Conservation (phyloP, 176 grass and related monocot genomes). For the Cenchrus americanus region DNA sequence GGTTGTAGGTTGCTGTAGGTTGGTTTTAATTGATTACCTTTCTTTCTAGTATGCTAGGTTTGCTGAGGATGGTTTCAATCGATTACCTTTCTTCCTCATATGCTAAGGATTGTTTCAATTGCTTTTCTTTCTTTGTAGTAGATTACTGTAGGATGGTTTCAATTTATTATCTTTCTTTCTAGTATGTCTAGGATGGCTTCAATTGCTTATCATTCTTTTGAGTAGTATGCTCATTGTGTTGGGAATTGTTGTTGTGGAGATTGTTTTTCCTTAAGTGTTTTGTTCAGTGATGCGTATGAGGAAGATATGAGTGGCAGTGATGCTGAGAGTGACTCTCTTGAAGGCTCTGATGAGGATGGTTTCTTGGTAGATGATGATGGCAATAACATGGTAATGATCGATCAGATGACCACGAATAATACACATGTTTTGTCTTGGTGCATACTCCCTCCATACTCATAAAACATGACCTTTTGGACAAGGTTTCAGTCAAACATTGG, state of each 20-base stretch:
- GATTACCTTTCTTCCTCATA: not conserved
- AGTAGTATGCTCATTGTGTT: not conserved
- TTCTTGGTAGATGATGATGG: conserved; percentile 22
- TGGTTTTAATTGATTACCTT: not conserved
- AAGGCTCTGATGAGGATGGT: conserved; percentile 59
- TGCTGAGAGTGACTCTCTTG: conserved; percentile 41
- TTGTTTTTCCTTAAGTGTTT: conserved; percentile 52
- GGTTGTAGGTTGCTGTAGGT: not conserved
- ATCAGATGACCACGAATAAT: not conserved
- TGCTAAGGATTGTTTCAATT: not conserved
- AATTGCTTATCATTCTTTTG: not conserved
- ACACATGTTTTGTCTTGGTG: conserved; percentile 6
- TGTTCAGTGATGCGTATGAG: conserved; percentile 57
- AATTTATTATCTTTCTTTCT: not conserved
- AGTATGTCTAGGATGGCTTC: not conserved
- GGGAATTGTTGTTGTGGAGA: not conserved
- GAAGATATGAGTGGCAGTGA: conserved; percentile 72
- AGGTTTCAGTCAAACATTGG: too few species aligned
- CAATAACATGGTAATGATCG: conserved; percentile 15
- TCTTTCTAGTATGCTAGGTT: not conserved
- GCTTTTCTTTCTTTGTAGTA: not conserved
- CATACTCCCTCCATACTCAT: too few species aligned
- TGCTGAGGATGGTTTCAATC: not conserved
- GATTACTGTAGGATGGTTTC: not conserved
- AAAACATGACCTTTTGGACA: too few species aligned